A percentile compares a stretch with the other conserved stretches of the same genome.
phyloP scores from a whole-genome alignment of 805 yeast species.

The Starmerella khaoyaiensis region DNA sequence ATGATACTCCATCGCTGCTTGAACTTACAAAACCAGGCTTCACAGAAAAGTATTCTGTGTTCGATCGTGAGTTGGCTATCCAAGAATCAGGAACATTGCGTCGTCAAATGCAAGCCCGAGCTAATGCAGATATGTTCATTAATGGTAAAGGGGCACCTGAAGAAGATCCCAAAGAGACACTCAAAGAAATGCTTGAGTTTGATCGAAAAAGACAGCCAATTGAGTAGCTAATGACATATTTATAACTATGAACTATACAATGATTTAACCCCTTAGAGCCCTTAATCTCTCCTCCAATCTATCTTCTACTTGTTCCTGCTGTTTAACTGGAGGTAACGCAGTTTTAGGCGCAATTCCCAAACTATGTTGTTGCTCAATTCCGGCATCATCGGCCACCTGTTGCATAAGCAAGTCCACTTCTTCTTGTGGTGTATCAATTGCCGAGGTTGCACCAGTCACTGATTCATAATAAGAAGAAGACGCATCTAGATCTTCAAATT shows the following conservation, averaged over 20 bases:
- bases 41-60: neutral
- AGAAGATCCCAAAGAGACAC: conserved; percentile 3
- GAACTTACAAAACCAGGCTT: conserved; percentile 6
- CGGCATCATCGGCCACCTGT: conserved; percentile 95
- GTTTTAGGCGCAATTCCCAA: conserved; percentile 36
- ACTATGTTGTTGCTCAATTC: conserved; percentile 79
- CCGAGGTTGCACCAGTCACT: conserved; percentile 78
- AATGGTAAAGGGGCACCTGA: conserved; percentile 8
- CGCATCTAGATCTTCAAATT: conserved; percentile 91
- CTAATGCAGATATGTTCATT: conserved; percentile 13
- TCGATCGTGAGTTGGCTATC: conserved; percentile 11
- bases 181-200: conserved; percentile 15
- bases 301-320: conserved; percentile 63
- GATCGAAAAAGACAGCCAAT: too few species aligned
- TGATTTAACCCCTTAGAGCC: conserved; percentile 58
- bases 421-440: conserved; percentile 84
- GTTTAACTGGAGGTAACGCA: conserved; percentile 39
- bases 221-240: neutral
- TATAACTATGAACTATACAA: neutral
- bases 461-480: conserved; percentile 85
- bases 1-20: conserved; percentile 5
- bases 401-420: conserved; percentile 83
- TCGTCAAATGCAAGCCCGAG: conserved; percentile 13
- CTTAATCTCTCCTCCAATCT: conserved; percentile 73
- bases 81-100: conserved; percentile 8